phyloP scores from a whole-genome alignment of 768 basidiomycete genomes.

The Cystobasidium tubakii region DNA sequence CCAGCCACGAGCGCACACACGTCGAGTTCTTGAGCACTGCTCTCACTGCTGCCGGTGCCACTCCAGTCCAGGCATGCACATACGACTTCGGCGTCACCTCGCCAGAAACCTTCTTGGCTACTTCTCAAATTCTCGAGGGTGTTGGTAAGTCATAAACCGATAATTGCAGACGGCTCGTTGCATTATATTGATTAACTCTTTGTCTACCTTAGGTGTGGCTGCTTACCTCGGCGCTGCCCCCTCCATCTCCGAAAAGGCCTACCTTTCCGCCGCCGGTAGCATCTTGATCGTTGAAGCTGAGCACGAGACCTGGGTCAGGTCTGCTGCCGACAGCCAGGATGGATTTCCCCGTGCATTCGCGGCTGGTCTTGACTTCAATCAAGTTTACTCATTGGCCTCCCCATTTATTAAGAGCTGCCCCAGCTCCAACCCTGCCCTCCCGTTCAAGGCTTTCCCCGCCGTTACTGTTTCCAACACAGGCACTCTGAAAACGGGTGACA shows the following conservation, averaged over 20 bases:
- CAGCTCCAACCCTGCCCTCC: slow-evolving; percentile 54
- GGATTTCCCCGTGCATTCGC: slow-evolving; percentile 63
- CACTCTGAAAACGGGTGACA: slow-evolving; percentile 47
- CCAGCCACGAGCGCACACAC: slow-evolving; percentile 58
- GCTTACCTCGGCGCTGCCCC: slow-evolving; percentile 60
- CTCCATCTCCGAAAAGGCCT: slow-evolving; percentile 54
- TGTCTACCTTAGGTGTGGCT: slow-evolving; percentile 47
- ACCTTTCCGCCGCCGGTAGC: slow-evolving; percentile 56
- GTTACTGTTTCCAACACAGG: slow-evolving; percentile 50
- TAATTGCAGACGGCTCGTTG: not conserved
- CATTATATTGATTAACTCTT: too few relatives aligned
- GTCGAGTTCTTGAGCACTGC: slow-evolving; percentile 54
- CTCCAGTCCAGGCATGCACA: slow-evolving; percentile 54
- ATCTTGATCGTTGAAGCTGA: slow-evolving; percentile 56
- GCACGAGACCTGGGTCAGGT: slow-evolving; percentile 62
- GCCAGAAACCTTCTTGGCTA: slow-evolving; percentile 55
- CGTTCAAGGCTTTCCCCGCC: slow-evolving; percentile 57
- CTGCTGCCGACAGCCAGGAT: slow-evolving; percentile 54
- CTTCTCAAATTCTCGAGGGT: slow-evolving; percentile 57
- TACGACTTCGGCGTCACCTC: slow-evolving; percentile 59
- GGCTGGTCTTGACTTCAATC: slow-evolving; percentile 50
- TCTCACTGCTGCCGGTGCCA: slow-evolving; percentile 52
- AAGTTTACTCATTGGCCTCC: slow-evolving; percentile 51
- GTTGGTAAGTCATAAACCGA: slow-evolving; percentile 48
- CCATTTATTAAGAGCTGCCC: slow-evolving; percentile 56